phyloP scores from a whole-genome alignment of 2,329 filamentous ascomycete species.

The Monosporascus sp. region DNA sequence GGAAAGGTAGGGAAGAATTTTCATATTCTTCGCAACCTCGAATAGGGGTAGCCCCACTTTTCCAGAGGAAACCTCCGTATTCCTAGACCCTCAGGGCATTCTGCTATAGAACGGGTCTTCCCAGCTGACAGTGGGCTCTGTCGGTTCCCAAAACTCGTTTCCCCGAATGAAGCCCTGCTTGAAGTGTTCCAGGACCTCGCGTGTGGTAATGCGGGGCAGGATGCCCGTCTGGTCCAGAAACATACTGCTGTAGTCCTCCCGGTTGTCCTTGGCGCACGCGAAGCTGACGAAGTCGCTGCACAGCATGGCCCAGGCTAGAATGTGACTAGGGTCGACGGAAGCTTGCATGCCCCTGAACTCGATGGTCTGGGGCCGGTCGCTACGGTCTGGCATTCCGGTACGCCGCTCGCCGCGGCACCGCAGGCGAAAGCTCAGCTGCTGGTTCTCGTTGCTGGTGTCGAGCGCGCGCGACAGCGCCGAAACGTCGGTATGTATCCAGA shows the following conservation, averaged over 20 bases:
- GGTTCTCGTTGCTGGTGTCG: background rate
- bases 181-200: background rate
- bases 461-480: constrained; percentile 1
- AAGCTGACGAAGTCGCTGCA: background rate
- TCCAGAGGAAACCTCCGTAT: too few species aligned
- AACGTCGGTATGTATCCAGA: constrained; percentile 10
- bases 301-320: constrained; percentile 3
- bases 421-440: background rate
- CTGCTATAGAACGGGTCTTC: constrained; percentile 6
- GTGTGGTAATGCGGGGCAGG: background rate
- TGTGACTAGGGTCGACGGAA: constrained; percentile 3
- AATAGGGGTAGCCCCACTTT: too few species aligned
- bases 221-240: background rate
- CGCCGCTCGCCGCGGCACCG: constrained; percentile 5
- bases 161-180: background rate
- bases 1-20: too few species aligned
- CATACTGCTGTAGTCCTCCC: background rate
- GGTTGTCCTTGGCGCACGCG: background rate
- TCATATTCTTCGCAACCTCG: too few species aligned
- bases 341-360: constrained; percentile 14
- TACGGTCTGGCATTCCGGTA: background rate
- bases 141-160: background rate
- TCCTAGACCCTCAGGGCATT: too few species aligned
- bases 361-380: constrained; percentile 2
- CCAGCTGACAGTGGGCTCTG: constrained; percentile 2